Conservation (phyloP, 2,329 filamentous ascomycete species). For the Fusarium pininemorale region DNA sequence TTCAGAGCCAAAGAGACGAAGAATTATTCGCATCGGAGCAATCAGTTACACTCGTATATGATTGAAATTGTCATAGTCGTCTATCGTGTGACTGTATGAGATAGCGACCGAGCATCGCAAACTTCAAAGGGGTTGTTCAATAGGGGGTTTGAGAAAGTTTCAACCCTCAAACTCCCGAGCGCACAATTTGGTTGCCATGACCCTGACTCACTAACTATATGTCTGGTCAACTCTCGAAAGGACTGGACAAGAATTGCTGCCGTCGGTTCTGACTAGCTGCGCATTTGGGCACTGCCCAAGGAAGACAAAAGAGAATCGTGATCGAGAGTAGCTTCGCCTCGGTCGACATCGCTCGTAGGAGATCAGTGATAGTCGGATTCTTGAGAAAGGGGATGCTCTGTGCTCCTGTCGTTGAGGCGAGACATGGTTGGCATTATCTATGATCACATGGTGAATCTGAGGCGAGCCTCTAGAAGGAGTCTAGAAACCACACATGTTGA, state of each 20-base stretch:
- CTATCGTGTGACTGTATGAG: background rate
- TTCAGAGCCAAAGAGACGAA: background rate
- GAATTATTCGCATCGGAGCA: background rate
- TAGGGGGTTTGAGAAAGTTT: background rate
- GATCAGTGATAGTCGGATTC: background rate
- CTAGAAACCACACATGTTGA: background rate
- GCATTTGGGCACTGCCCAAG: background rate
- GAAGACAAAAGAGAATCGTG: background rate
- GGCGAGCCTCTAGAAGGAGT: background rate
- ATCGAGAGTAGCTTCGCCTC: background rate
- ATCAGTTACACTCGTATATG: background rate
- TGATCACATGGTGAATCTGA: background rate
- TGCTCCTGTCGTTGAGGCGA: background rate
- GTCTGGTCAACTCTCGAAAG: background rate
- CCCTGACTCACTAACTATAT: background rate
- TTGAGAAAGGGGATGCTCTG: background rate
- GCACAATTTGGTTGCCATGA: background rate
- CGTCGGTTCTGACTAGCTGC: background rate
- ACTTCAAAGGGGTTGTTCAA: background rate
- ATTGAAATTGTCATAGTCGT: slow-evolving; percentile 5
- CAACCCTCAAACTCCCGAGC: background rate
- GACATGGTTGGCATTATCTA: background rate
- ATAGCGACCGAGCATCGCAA: background rate
- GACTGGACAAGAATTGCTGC: background rate
- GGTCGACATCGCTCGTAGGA: background rate